Percentiles rank a stretch among this genome's conserved stretches.
These are phyloP conservation scores for Apiospora rasikravindrae DNA, from an alignment of 2,329 filamentous ascomycete genomes.

Conservation along the genomic window DNA sequence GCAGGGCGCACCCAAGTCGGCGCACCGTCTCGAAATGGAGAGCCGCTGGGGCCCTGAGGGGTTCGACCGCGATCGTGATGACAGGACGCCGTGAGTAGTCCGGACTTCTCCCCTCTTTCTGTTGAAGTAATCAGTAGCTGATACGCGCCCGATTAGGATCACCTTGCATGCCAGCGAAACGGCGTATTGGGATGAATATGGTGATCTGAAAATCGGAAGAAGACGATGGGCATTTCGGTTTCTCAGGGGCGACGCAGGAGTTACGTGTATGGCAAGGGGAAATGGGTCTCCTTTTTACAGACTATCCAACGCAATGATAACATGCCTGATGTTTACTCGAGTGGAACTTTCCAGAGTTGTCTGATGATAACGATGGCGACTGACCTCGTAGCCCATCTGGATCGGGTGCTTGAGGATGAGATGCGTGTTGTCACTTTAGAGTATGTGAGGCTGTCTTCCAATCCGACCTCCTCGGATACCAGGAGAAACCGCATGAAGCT, in stretches of 20 bases:
- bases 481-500: neutral
- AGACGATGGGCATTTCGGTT: neutral
- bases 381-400: too few relatives aligned
- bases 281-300: too few relatives aligned
- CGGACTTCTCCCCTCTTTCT: neutral
- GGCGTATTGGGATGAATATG: neutral
- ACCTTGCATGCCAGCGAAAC: neutral
- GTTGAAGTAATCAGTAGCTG: neutral
- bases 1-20: slow-evolving; percentile 56
- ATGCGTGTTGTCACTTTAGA: too few relatives aligned
- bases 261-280: too few relatives aligned
- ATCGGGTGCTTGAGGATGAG: too few relatives aligned
- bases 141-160: neutral
- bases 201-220: neutral
- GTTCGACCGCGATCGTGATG: neutral
- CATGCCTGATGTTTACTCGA: too few relatives aligned
- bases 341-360: too few relatives aligned
- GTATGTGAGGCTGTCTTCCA: too few relatives aligned
- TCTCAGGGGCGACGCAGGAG: too few relatives aligned
- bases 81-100: neutral
- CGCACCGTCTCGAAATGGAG: slow-evolving; percentile 57
- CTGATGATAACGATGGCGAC: too few relatives aligned
- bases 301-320: too few relatives aligned
- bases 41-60: slow-evolving; percentile 1
- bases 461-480: too few relatives aligned